These are phyloP conservation scores for Dendrobium chrysotoxum DNA, from an alignment of 106 monocot species.

Conservation along the genomic window DNA sequence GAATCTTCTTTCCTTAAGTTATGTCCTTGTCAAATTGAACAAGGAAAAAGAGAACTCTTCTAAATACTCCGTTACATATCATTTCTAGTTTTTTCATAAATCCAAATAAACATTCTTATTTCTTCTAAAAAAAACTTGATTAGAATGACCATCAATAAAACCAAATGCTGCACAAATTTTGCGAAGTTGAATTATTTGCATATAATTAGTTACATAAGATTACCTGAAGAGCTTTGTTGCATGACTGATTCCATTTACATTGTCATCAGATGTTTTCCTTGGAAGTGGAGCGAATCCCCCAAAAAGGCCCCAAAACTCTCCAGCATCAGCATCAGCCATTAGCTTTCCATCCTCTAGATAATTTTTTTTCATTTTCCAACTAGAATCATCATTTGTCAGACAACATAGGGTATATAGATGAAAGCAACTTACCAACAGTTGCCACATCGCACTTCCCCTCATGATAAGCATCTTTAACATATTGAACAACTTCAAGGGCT, in stretches of 20 bases:
- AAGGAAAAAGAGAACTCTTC: neutral
- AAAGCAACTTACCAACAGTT: slow-evolving; percentile 21
- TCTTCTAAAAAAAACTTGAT: neutral
- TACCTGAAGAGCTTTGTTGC: slow-evolving; percentile 62
- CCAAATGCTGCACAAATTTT: neutral
- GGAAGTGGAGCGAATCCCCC: slow-evolving; percentile 98
- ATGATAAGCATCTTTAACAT: slow-evolving; percentile 31
- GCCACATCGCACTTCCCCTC: slow-evolving; percentile 32
- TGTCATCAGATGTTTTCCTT: slow-evolving; percentile 46
- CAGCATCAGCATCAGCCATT: slow-evolving; percentile 93
- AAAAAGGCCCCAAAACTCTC: slow-evolving; percentile 94
- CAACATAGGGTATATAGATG: neutral
- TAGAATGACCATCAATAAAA: neutral
- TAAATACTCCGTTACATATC: neutral
- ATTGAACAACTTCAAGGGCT: slow-evolving; percentile 43
- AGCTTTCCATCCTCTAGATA: slow-evolving; percentile 78
- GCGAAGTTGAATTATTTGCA: neutral
- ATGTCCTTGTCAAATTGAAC: neutral
- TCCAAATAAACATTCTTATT: neutral
- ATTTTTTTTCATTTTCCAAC: neutral
- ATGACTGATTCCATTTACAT: slow-evolving; percentile 23
- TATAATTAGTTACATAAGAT: neutral
- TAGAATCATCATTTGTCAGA: neutral
- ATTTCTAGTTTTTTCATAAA: neutral
- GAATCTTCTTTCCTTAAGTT: neutral